Base-by-base conservation (phyloP, 495 filamentous ascomycete species). In the Aspergillus cristatus region DNA sequence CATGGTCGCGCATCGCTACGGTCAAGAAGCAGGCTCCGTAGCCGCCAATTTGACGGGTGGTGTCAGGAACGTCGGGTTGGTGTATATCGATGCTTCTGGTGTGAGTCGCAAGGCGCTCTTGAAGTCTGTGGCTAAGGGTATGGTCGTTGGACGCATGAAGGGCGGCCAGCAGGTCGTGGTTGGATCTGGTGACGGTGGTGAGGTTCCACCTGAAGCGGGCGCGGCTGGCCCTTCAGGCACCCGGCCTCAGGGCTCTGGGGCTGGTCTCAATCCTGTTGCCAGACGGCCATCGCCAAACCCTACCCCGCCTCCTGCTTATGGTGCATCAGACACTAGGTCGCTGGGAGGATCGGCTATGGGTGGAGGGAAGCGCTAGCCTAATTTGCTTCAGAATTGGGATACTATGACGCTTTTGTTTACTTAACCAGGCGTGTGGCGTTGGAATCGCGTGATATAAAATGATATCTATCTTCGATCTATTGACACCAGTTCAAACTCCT, bases 81-180 rank as follows among this genome's bases (percentile, higher is more conserved):
- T 98, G n/a, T 98, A 98, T 52, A 90, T 98, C 28, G 91, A 98
- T 51, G 93, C 89, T 6, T 79, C 86, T 1, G 91, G 91, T 3
- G 93, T 98, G 3, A 89, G 82, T 34, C 70, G 91, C 10, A 71
- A 81, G 43, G 93, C 93, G 0, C 73, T 98, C 35, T 75, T 98
- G 43, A 98, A 93, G 67, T 73, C 70, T 2, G 91, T 98, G 4
- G 91, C 93, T 14, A 96, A 94, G 65, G 91, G 93, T n/a, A 94
- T 96, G 90, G 85, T 97, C 0, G 83, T 98, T 13, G 91, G 91
- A 12, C 78, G 76, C 33, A 90, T 95, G 46, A 72, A 71, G 16
- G 81, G 87, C 18, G 85, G 83, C 5, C 82, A 89, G n/a, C 76
- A 90, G 41, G 70, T 94, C 15, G 75, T 97, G 6, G 84, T 96